Evolutionary conservation across 805 yeast species (phyloP).

Genomic region (Schwanniomyces occidentalis): DNA sequence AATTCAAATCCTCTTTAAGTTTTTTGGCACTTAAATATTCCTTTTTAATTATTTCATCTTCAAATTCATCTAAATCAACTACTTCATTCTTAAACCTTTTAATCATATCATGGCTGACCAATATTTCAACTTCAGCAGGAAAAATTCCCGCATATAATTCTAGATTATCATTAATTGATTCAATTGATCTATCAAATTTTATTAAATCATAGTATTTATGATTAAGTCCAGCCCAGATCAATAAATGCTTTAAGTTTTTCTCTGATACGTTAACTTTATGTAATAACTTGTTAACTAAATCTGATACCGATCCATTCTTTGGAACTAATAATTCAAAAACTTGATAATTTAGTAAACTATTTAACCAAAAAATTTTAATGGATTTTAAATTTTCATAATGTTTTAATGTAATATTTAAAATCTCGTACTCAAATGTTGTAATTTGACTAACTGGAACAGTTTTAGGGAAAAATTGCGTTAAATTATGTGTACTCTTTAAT

Average conservation of each 20-base stretch:
- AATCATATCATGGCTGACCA: slow-evolving; percentile 36
- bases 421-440: slow-evolving; percentile 65
- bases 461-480: slow-evolving; percentile 44
- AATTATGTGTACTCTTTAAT: slow-evolving; percentile 29
- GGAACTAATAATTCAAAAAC: slow-evolving; percentile 70
- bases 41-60: slow-evolving; percentile 22
- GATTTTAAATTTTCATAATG: slow-evolving; percentile 77
- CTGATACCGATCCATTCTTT: slow-evolving; percentile 52
- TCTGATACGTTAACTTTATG: slow-evolving; percentile 53
- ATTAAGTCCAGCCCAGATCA: slow-evolving; percentile 58
- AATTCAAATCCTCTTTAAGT: slow-evolving; percentile 31
- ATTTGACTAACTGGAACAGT: slow-evolving; percentile 45
- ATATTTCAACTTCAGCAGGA: slow-evolving; percentile 43
- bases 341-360: slow-evolving; percentile 67
- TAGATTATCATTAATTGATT: slow-evolving; percentile 30
- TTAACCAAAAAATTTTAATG: slow-evolving; percentile 69
- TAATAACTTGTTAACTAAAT: slow-evolving; percentile 55
- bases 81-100: slow-evolving; percentile 22
- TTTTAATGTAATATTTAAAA: slow-evolving; percentile 67
- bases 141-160: slow-evolving; percentile 43
- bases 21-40: slow-evolving; percentile 25
- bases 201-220: slow-evolving; percentile 39
- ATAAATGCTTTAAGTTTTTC: slow-evolving; percentile 45
- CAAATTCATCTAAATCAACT: slow-evolving; percentile 21
- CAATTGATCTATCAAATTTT: slow-evolving; percentile 36